Percentiles rank a stretch among this genome's conserved stretches.
Evolutionary conservation across 148 eudicot species (phyloP).

Genomic region (Hydrangea macrophylla): DNA sequence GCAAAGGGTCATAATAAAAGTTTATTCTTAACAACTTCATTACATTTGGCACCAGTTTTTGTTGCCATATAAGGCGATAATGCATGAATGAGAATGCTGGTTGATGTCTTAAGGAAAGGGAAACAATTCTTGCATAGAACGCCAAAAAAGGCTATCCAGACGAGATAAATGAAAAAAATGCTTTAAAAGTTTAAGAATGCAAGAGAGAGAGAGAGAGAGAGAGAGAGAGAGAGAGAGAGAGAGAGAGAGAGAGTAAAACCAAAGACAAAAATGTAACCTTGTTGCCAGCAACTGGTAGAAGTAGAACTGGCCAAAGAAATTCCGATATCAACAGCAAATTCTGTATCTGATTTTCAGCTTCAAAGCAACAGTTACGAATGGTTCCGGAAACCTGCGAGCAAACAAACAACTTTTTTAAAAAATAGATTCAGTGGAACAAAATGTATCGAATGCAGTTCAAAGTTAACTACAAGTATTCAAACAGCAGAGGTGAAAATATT

Average conservation of each 20-base stretch:
- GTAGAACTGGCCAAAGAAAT: conserved; percentile 95
- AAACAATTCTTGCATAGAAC: no score
- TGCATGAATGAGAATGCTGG: no score
- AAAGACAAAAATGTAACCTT: conserved; percentile 43
- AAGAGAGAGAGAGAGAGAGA: no score
- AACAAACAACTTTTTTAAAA: conserved; percentile 1
- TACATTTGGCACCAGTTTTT: no score
- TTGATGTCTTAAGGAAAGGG: no score
- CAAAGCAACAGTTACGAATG: conserved; percentile 97
- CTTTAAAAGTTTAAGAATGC: no score
- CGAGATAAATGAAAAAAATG: no score
- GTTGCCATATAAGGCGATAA: no score
- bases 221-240: no score
- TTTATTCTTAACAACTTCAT: no score
- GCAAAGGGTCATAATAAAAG: no score
- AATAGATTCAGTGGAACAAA: background rate
- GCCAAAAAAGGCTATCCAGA: no score
- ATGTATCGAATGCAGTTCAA: background rate
- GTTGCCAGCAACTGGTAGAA: conserved; percentile 98
- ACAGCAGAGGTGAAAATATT: background rate
- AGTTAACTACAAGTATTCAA: background rate
- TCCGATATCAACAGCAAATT: conserved; percentile 83
- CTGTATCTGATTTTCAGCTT: conserved; percentile 82
- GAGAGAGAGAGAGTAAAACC: background rate
- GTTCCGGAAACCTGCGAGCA: conserved; percentile 76